phyloP scores from a whole-genome alignment of 83 land plant species.

The Thuja plicata region DNA sequence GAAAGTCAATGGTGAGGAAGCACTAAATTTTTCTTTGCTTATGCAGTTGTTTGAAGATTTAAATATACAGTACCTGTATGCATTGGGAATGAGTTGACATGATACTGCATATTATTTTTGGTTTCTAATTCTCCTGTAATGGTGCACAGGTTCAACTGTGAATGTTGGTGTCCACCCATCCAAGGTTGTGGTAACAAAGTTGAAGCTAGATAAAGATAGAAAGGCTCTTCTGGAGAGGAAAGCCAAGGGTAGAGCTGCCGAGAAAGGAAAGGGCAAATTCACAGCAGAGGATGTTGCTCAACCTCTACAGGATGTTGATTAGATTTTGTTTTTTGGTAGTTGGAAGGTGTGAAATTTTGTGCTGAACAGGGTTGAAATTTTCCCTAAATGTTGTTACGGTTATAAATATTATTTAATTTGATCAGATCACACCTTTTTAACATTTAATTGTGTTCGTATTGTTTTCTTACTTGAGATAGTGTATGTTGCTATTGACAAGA shows the following conservation, averaged over 20 bases:
- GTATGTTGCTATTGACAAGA: neutral
- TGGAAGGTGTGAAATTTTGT: neutral
- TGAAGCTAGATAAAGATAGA: conserved; percentile 68
- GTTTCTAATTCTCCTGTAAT: neutral
- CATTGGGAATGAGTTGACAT: neutral
- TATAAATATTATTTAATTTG: neutral
- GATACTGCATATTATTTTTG: neutral
- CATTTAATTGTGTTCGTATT: neutral
- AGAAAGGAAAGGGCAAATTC: conserved; percentile 58
- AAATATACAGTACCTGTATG: neutral
- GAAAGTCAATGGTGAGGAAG: conserved; percentile 68
- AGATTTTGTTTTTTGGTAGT: conserved; percentile 9
- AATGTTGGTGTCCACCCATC: conserved; percentile 72
- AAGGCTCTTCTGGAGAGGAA: conserved; percentile 74
- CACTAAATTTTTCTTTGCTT: neutral
- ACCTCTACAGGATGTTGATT: conserved; percentile 65
- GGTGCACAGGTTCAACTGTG: conserved; percentile 45
- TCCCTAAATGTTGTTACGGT: neutral
- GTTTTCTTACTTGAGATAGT: neutral
- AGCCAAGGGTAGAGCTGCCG: conserved; percentile 81
- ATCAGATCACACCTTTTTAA: neutral
- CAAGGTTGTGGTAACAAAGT: conserved; percentile 66
- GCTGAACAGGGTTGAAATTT: neutral
- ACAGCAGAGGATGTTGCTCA: conserved; percentile 64
- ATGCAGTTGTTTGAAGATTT: neutral